Evolutionary conservation across 768 basidiomycete genomes (phyloP), one percentile per base, ranked within the genome.

Genomic region (Tubosaeta brunneosetosa): DNA sequence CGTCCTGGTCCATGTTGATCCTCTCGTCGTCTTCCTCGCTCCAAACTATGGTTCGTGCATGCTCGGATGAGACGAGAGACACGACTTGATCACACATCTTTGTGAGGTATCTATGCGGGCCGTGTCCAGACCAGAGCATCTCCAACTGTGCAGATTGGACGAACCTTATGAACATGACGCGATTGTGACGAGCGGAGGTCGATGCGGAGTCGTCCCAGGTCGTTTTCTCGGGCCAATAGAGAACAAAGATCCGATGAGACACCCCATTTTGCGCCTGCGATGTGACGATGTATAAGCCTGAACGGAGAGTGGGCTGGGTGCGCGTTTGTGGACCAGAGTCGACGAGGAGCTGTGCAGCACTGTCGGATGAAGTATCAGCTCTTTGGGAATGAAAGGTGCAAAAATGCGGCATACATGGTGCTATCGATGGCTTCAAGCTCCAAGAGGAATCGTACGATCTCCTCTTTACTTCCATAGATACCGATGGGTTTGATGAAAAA

Each of bases 121-220:
- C 16, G 4, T 2, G 10, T 19, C 17, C 4, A 1, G n/a, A 9
- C 1, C 16, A 3, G 2, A 3, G 38, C 29, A 19, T 19, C 14
- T 36, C 19, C 1, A 17, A 22, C 10, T 7, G 12, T 3, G 32
- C n/a, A 2, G 47, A 27, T 1, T 6, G 9, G 6, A 50, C 65
- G 37, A 64, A 80, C 83, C 83, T 67, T 79, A 84, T 83, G 58
- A 85, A 85, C 0, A 81, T 81, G 3, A 78, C 68, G 8, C 83
- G 72, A 64, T 83, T 85, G 2, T 76, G 73, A 26, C 71, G 60
- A 44, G 79, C 73, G 5, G 79, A 67, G 1, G 73, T 66, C 9
- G 66, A 33, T 0, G 79, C 75, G 16, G 70, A 64, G 60, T 83
- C 80, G 32, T 77, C 61, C 83, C 83, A 85, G 0, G 83, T 84